Base-by-base conservation (phyloP, 305 asterid genomes). In the Solanum hybrid region DNA sequence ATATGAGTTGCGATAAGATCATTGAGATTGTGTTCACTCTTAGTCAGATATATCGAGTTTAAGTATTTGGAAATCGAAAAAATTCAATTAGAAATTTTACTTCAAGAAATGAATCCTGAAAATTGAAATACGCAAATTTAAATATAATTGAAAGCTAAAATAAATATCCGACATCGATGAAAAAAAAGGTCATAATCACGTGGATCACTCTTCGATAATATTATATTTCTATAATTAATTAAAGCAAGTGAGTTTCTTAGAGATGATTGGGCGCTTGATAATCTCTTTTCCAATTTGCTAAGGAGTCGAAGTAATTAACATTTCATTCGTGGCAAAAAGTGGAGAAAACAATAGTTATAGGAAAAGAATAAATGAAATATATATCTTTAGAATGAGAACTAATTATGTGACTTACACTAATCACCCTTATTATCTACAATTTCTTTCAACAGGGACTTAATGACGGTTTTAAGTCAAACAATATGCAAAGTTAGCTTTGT, bases 11-110 rank as follows among this genome's bases (percentile, higher is more conserved):
- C 31, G 0, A 13, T 12, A 1, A 6, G 9, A 28, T 26, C 0
- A 12, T 28, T 11, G 0, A 26, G 0, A 26, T 73, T 6, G 5
- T 13, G 26, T 12, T 11, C 33, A 71, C 16, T 0, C 4, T 71
- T 71, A 26, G 13, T 71, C 2, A 5, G 4, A 69, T n/a, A 0
- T 24, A n/a, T 69, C 0, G 2, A 0, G 0, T 20, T 9, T 4
- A n/a, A n/a, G 0, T 9, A 1, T 67, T n/a, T 9, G 14, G 0
- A 10, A 67, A 67, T 9, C 0, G 0, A 67, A 67, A 73, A 12
- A 5, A 22, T 3, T 20, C 1, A 20, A 1, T 61, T 22, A 9
- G 0, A 9, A 10, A 3, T 24, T 2, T 0, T 67, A 5, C 5
- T 5, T 5, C 14, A 67, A 24, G 5, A 24, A 67, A n/a, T 67